phyloP scores from a whole-genome alignment of 257 asterid species.

The Nicotiana tabacum region DNA sequence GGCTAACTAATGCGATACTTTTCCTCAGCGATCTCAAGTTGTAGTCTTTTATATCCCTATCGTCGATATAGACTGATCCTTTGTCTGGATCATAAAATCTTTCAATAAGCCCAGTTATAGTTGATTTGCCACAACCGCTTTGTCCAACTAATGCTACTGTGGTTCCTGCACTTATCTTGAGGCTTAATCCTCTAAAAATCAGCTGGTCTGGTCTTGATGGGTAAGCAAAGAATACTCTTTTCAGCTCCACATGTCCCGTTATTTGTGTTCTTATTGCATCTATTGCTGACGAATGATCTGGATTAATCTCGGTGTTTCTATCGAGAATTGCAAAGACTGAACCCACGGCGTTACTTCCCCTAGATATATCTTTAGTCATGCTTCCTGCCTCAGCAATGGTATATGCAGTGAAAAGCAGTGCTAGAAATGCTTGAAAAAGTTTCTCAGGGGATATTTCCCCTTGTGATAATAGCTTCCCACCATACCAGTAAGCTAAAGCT shows the following conservation, averaged over 20 bases:
- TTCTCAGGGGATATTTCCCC: constrained; percentile 42
- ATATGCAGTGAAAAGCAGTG: constrained; percentile 76
- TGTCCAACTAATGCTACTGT: constrained; percentile 85
- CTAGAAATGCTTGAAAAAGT: constrained; percentile 73
- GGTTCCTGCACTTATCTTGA: constrained; percentile 57
- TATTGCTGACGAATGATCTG: constrained; percentile 28
- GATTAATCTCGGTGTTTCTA: constrained; percentile 54
- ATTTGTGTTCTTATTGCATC: constrained; percentile 31
- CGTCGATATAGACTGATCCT: constrained; percentile 63
- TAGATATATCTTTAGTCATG: constrained; percentile 78
- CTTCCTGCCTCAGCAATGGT: constrained; percentile 90
- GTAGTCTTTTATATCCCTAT: constrained; percentile 56
- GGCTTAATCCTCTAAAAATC: constrained; percentile 58
- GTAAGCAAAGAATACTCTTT: constrained; percentile 57
- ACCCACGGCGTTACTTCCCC: constrained; percentile 71
- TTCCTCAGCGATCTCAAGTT: constrained; percentile 53
- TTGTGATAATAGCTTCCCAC: constrained; percentile 51
- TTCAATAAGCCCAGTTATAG: constrained; percentile 62
- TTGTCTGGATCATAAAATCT: constrained; percentile 66
- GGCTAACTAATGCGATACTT: constrained; percentile 74
- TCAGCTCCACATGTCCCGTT: constrained; percentile 55
- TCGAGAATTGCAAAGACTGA: constrained; percentile 72
- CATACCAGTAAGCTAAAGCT: constrained; percentile 81
- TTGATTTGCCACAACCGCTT: constrained; percentile 93
- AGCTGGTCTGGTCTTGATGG: constrained; percentile 58